Evolutionary conservation across 2,329 filamentous ascomycete genomes (phyloP), one percentile per base, ranked within the genome.

Genomic region (Capronia epimyces): DNA sequence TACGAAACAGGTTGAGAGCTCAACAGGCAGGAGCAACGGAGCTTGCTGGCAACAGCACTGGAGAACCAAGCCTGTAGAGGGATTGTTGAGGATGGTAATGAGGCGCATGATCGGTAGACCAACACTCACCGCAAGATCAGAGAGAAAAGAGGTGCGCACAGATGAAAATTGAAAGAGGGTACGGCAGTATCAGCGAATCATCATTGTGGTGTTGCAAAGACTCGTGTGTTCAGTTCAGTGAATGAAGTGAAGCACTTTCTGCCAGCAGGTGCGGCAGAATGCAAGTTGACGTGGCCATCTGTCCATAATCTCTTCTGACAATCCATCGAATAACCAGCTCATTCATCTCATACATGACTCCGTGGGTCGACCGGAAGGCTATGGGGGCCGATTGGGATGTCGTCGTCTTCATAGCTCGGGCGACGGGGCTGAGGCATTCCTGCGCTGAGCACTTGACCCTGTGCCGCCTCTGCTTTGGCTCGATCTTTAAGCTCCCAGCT

Each of bases 401-500:
- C 69, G 39, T 73, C 70, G 6, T 69, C 69, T 47, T 75, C 73
- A 52, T 74, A 72, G 55, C 73, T 75, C 45, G 66, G 67, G 58
- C 67, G 65, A 49, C 60, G 45, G 16, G 53, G 44, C 24, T n/a
- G 39, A 37, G 42, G 22, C 22, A 16, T 25, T 29, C 18, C 43
- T 10, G 56, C 31, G 15, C 36, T 45, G 37, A 59, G 36, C 13
- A 50, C 50, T 5, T 52, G 42, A 20, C 53, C 49, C 15, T 58
- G 53, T 22, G 50, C 48, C 15, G 56, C 55, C 22, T 56, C 47
- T 34, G 47, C 43, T 40, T 56, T 56, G 31, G 55, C 32, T 49
- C 58, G 37, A 21, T 57, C 49, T 46, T 70, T 69, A 64, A 81
- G 63, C 62, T 81, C 79, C 79, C 79, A 82, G 53, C 78, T 81